Base-by-base conservation (phyloP, 495 filamentous ascomycete species). In the Corynascus novoguineensis region DNA sequence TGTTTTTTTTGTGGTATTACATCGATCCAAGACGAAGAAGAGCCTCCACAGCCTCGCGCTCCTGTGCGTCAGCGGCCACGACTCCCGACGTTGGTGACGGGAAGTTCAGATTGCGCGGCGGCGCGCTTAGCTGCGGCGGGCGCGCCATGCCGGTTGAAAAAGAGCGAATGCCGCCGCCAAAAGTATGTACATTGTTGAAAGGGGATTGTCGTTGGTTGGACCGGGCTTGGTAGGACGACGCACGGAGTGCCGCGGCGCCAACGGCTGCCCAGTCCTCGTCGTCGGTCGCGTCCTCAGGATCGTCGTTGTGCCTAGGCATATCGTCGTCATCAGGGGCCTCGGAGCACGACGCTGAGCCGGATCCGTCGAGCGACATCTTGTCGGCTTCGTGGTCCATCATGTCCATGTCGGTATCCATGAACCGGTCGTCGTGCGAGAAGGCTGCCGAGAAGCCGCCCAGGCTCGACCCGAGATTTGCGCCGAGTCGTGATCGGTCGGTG, bases 191-290 rank as follows among this genome's bases (percentile, higher is more conserved):
- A 70, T 57, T 70, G 58, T 65, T 63, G 60, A 69, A 71, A 57
- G 73, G 70, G 44, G 71, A 73, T 57, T 68, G 70, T 35, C 37
- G 58, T 46, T 60, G 50, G 58, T 58, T 55, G 52, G 63, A 29
- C 61, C 42, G 66, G 64, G 65, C 61, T 58, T 71, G 70, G 62
- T 86, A 79, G 40, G 86, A 90, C 14, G 80, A 82, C 40, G 87
- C 85, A 50, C 92, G 85, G 57, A 96, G 79, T 44, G 90, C 86
- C 21, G 85, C 89, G 21, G 92, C 88, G 27, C 91, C 92, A 45
- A 96, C 89, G 54, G 86, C 83, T 21, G 89, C 90, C 91, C 91
- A 96, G 73, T 98, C 92, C 70, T 98, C 93, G 60, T 96, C 90
- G 71, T 98, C 93, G n/a, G 93, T 97, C 50, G 85, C 79, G 67